These are phyloP conservation scores for Cerioporus squamosus DNA, from an alignment of 1,284 basidiomycete species.

Conservation along the genomic window DNA sequence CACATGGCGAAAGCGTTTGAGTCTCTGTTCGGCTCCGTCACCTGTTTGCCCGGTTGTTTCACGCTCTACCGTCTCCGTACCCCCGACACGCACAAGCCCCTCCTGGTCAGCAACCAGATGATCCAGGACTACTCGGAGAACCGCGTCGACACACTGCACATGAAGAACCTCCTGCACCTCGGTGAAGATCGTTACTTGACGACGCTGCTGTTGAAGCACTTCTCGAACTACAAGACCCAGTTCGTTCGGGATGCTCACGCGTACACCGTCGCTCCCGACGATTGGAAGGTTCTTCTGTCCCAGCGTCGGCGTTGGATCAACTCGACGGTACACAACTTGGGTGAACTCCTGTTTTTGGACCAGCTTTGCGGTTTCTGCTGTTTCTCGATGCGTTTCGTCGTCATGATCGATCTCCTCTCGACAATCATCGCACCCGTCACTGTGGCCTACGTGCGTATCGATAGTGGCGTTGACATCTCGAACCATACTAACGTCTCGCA, in stretches of 20 bases:
- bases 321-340: slow-evolving; percentile 97
- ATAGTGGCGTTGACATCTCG: slow-evolving; percentile 9
- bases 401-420: slow-evolving; percentile 92
- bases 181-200: slow-evolving; percentile 99
- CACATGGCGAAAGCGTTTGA: slow-evolving; percentile 99
- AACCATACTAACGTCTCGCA: slow-evolving; percentile 9
- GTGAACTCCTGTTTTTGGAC: slow-evolving; percentile 90
- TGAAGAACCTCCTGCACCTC: slow-evolving; percentile 95
- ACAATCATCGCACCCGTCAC: slow-evolving; percentile 92
- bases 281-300: slow-evolving; percentile 94
- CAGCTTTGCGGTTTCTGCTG: slow-evolving; percentile 97
- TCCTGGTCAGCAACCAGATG: slow-evolving; percentile 88
- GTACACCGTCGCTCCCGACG: slow-evolving; percentile 89
- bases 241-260: slow-evolving; percentile 95
- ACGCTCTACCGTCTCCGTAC: slow-evolving; percentile 93
- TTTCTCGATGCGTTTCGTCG: slow-evolving; percentile 99
- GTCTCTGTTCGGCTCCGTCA: slow-evolving; percentile 95
- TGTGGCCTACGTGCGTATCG: slow-evolving; percentile 83
- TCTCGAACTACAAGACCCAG: slow-evolving; percentile 91
- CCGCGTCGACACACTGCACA: slow-evolving; percentile 95
- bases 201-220: slow-evolving; percentile 93
- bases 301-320: slow-evolving; percentile 99
- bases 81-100: slow-evolving; percentile 90
- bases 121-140: slow-evolving; percentile 96
- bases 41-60: slow-evolving; percentile 98